Conservation (phyloP, 2,329 filamentous ascomycete genomes). For the Ploettnerulaceae sp. region DNA sequence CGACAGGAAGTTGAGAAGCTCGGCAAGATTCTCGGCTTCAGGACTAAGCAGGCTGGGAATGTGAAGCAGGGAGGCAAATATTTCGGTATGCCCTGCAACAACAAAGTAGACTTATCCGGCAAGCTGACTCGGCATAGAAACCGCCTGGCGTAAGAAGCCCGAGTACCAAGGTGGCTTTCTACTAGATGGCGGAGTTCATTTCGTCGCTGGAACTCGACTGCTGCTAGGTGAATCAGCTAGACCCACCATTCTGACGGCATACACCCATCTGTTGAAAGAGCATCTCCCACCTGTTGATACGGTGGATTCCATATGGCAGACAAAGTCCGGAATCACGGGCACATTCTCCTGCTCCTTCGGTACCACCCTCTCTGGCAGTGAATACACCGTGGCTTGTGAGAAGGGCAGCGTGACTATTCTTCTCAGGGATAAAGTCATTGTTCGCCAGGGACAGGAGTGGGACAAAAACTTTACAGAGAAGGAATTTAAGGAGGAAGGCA, state of each 20-base stretch:
- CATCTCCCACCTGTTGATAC: conserved; percentile 34
- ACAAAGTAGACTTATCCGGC: not conserved
- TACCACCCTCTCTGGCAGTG: conserved; percentile 29
- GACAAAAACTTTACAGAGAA: conserved; percentile 20
- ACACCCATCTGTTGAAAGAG: conserved; percentile 27
- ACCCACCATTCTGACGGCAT: conserved; percentile 27
- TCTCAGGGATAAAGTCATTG: conserved; percentile 25
- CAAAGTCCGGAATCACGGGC: conserved; percentile 30
- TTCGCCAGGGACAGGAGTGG: conserved; percentile 27
- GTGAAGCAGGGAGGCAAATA: conserved; percentile 46
- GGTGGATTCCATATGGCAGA: conserved; percentile 33
- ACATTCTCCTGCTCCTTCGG: conserved; percentile 33
- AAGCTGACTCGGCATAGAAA: conserved; percentile 35
- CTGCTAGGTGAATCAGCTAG: conserved; percentile 44
- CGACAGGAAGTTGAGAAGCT: conserved; percentile 45
- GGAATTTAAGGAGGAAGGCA: conserved; percentile 31
- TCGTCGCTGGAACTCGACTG: conserved; percentile 56
- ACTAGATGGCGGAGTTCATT: conserved; percentile 72
- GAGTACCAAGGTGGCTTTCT: conserved; percentile 71
- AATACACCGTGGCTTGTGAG: conserved; percentile 32
- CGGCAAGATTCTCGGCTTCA: conserved; percentile 52
- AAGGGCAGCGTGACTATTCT: conserved; percentile 30
- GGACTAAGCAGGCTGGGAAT: conserved; percentile 40
- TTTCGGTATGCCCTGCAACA: conserved; percentile 33
- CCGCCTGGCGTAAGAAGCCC: conserved; percentile 61